These are phyloP conservation scores for Silybum marianum DNA, from an alignment of 129 eudicot genomes.

Conservation along the genomic window DNA sequence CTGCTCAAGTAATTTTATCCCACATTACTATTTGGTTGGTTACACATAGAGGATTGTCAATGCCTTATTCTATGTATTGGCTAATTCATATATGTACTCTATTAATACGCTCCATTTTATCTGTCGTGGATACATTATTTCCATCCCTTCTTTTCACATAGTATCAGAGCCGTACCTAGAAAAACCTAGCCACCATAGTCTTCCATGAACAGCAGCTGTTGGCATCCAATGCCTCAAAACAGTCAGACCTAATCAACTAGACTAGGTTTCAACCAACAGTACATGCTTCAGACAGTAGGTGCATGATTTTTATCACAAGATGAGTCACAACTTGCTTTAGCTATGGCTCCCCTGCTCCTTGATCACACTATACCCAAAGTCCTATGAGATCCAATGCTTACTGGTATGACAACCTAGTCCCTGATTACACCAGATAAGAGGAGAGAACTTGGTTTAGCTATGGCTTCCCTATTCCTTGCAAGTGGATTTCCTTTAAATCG, in stretches of 20 bases:
- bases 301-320: not conserved
- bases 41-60: too few species aligned
- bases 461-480: not conserved
- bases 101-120: not conserved
- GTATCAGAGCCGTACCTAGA: not conserved
- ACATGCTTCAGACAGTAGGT: not conserved
- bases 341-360: not conserved
- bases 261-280: not conserved
- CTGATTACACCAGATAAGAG: not conserved
- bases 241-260: not conserved
- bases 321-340: not conserved
- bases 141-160: not conserved
- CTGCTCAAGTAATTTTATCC: not conserved
- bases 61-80: too few species aligned
- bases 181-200: not conserved
- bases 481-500: not conserved
- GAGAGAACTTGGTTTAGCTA: not conserved
- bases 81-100: not conserved
- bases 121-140: not conserved
- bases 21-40: not conserved
- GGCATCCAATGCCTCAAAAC: not conserved
- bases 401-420: not conserved
- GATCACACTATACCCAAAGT: not conserved
- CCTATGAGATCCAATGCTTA: not conserved
- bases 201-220: not conserved